A percentile compares a stretch with the other conserved stretches of the same genome.
These are phyloP conservation scores for Lachancea lanzarotensis DNA, from an alignment of 805 yeast species.

Conservation along the genomic window DNA sequence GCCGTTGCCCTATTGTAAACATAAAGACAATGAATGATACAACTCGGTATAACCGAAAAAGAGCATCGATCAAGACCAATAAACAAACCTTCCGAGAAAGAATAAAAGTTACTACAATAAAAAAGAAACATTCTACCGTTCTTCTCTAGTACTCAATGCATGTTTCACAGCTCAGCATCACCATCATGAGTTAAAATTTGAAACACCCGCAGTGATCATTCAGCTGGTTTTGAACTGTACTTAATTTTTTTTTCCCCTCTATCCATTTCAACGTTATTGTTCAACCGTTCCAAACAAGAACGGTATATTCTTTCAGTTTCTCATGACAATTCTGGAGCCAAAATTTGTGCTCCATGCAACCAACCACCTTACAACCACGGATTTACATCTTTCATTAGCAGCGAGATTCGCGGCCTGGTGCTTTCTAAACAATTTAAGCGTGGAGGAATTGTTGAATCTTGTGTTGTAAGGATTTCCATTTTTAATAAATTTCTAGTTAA, in stretches of 20 bases:
- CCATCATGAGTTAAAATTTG: background rate
- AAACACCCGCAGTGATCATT: background rate
- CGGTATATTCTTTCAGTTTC: slow-evolving; percentile 1
- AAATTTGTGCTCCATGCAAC: background rate
- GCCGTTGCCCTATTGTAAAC: slow-evolving; percentile 46
- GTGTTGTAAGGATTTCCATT: background rate
- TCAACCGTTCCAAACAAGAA: background rate
- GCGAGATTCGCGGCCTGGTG: background rate
- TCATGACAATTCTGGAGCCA: background rate
- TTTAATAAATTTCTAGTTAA: background rate
- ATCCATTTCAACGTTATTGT: background rate
- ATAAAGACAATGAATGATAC: background rate
- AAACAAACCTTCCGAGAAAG: background rate
- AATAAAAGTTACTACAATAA: background rate
- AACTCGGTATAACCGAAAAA: no score
- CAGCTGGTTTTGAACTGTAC: slow-evolving; percentile 3
- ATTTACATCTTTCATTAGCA: background rate
- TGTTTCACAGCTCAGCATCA: no score
- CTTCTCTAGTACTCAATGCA: no score
- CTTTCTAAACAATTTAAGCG: background rate
- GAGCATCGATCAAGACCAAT: background rate
- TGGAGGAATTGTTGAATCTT: background rate
- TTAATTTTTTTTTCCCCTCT: background rate
- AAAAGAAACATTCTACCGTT: no score
- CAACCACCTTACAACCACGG: background rate